These are phyloP conservation scores for Zizania palustris DNA, from an alignment of 202 grass and related monocot species.

Conservation along the genomic window DNA sequence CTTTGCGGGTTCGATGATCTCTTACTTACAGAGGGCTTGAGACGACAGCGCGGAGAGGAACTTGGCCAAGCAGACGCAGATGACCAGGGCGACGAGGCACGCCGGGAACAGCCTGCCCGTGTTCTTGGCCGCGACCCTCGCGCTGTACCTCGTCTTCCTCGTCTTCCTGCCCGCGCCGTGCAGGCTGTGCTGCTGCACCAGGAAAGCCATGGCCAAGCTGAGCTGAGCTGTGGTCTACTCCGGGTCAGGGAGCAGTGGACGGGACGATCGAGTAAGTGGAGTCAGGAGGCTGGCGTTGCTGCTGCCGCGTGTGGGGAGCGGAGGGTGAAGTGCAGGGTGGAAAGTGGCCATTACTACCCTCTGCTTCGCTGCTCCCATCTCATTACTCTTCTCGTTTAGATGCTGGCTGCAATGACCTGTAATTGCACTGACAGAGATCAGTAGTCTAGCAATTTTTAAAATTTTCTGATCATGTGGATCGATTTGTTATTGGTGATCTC, in stretches of 20 bases:
- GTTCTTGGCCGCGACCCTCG: constrained; percentile 7
- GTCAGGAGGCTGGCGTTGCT: neutral
- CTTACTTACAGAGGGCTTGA: constrained; percentile 25
- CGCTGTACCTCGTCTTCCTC: constrained; percentile 30
- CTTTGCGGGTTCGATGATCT: neutral
- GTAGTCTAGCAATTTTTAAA: neutral
- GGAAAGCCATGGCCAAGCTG: constrained; percentile 28
- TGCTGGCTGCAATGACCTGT: neutral
- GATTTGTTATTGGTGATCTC: neutral
- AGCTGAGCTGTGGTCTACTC: neutral
- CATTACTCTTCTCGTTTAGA: neutral
- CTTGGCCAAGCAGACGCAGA: constrained; percentile 31
- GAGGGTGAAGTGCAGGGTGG: neutral
- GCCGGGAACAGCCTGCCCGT: constrained; percentile 32
- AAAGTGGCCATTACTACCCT: constrained; percentile 35
- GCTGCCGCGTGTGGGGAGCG: neutral
- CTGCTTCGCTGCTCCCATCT: constrained; percentile 10
- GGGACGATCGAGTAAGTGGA: neutral
- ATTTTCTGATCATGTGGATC: neutral
- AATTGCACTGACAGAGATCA: neutral
- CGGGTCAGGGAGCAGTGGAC: neutral
- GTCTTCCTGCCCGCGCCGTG: constrained; percentile 33
- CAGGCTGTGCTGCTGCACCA: constrained; percentile 35
- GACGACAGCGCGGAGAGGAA: constrained; percentile 7
- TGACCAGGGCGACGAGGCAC: constrained; percentile 31